Percentiles rank a stretch among this genome's conserved stretches.
Conservation (phyloP, 2,329 filamentous ascomycete species). For the Lachnellula occidentalis region DNA sequence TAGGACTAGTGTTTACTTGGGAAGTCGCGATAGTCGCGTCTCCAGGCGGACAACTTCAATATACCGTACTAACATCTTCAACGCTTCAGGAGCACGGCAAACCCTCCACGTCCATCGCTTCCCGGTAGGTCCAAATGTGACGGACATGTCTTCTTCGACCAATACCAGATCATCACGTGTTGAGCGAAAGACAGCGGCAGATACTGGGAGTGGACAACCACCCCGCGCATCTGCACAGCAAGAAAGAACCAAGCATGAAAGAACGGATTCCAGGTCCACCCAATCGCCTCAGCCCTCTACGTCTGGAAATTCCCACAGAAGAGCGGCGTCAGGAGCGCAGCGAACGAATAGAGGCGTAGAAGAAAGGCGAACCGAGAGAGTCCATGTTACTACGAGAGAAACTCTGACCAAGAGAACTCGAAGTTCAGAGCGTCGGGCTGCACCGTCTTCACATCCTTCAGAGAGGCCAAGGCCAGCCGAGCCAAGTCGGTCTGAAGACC, state of each 20-base stretch:
- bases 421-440: not conserved
- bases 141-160: slow-evolving; percentile 30
- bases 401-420: not conserved
- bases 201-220: slow-evolving; percentile 24
- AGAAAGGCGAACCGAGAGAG: slow-evolving; percentile 44
- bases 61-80: slow-evolving; percentile 3
- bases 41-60: slow-evolving; percentile 4
- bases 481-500: slow-evolving; percentile 15
- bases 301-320: slow-evolving; percentile 1
- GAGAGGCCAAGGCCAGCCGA: slow-evolving; percentile 9
- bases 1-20: not conserved
- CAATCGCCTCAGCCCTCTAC: slow-evolving; percentile 24
- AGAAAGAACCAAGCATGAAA: slow-evolving; percentile 20
- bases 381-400: slow-evolving; percentile 46
- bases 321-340: not conserved
- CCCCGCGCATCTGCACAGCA: slow-evolving; percentile 26
- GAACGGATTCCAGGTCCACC: slow-evolving; percentile 21
- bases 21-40: not conserved
- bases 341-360: not conserved
- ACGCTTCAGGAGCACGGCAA: not conserved
- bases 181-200: slow-evolving; percentile 26
- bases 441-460: slow-evolving; percentile 12
- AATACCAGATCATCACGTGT: slow-evolving; percentile 28
- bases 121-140: slow-evolving; percentile 22
- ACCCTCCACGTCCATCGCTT: not conserved